Percentiles rank a stretch among this genome's conserved stretches.
These are phyloP conservation scores for Tuber microsphaerosporum DNA, from an alignment of 495 filamentous ascomycete species.

Conservation along the genomic window DNA sequence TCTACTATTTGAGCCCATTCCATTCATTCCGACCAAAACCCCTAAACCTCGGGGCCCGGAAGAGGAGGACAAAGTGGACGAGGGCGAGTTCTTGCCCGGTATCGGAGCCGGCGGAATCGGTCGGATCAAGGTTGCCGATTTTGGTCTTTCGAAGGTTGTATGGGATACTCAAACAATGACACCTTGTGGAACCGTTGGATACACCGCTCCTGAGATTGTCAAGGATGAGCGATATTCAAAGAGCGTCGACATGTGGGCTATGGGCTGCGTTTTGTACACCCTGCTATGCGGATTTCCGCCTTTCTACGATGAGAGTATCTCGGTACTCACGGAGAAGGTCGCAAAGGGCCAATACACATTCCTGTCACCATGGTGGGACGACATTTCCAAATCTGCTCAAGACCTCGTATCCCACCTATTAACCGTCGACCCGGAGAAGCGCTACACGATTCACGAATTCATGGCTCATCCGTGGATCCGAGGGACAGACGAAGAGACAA, in stretches of 20 bases:
- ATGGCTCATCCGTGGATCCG: slow-evolving; percentile 87
- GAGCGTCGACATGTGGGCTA: slow-evolving; percentile 98
- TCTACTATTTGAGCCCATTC: slow-evolving; percentile 79
- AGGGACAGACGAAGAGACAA: slow-evolving; percentile 64
- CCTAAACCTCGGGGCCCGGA: slow-evolving; percentile 72
- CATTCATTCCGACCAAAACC: slow-evolving; percentile 69
- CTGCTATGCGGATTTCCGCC: slow-evolving; percentile 94
- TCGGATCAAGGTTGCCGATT: slow-evolving; percentile 93
- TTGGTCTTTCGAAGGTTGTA: slow-evolving; percentile 92
- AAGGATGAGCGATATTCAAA: slow-evolving; percentile 99
- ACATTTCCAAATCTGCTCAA: slow-evolving; percentile 91
- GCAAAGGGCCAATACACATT: slow-evolving; percentile 96
- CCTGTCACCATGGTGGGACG: slow-evolving; percentile 98
- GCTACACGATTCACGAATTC: slow-evolving; percentile 83
- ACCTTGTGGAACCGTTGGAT: slow-evolving; percentile 94
- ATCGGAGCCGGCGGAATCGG: slow-evolving; percentile 89
- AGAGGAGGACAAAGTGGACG: slow-evolving; percentile 95
- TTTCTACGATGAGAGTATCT: slow-evolving; percentile 98
- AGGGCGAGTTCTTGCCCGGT: slow-evolving; percentile 83
- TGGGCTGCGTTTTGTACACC: slow-evolving; percentile 95
- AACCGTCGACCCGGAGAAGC: slow-evolving; percentile 84
- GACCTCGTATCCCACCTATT: slow-evolving; percentile 90
- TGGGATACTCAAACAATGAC: slow-evolving; percentile 99
- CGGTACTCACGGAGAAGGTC: slow-evolving; percentile 94
- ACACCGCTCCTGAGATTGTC: slow-evolving; percentile 98